Evolutionary conservation across 1,139 yeast genomes (phyloP).

Genomic region (Hemisphaericaspora xylanilytica): DNA sequence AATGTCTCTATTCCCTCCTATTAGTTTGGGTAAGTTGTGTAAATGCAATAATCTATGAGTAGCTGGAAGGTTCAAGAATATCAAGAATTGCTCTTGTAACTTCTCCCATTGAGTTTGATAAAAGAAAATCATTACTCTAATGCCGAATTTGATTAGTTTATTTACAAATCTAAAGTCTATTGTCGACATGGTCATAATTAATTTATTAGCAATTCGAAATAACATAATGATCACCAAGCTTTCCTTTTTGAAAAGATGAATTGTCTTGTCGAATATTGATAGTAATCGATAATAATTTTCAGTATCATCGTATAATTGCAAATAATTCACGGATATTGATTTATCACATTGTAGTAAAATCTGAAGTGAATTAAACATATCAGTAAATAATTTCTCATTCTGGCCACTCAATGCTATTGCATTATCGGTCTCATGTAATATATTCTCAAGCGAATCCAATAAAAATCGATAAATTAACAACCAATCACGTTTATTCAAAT

Average conservation of each 20-base stretch:
- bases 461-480: slow-evolving; percentile 22
- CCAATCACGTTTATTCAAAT: slow-evolving; percentile 36
- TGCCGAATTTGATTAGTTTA: slow-evolving; percentile 31
- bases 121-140: slow-evolving; percentile 25
- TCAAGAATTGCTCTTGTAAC: slow-evolving; percentile 31
- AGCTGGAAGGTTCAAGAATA: slow-evolving; percentile 35
- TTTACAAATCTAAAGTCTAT: slow-evolving; percentile 31
- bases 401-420: slow-evolving; percentile 1
- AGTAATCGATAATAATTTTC: slow-evolving; percentile 23
- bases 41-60: slow-evolving; percentile 17
- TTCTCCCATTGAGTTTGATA: slow-evolving; percentile 31
- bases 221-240: slow-evolving; percentile 22
- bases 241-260: slow-evolving; percentile 22
- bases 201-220: slow-evolving; percentile 38
- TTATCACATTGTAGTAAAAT: slow-evolving; percentile 29
- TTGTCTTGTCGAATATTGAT: slow-evolving; percentile 20
- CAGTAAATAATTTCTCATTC: slow-evolving; percentile 10
- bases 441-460: slow-evolving; percentile 13
- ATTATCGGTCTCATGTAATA: slow-evolving; percentile 4
- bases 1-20: slow-evolving; percentile 9
- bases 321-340: slow-evolving; percentile 20
- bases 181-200: slow-evolving; percentile 30
- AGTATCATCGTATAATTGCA: slow-evolving; percentile 18
- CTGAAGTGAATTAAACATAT: slow-evolving; percentile 22
- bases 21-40: slow-evolving; percentile 11